phyloP scores from a whole-genome alignment of 2,329 filamentous ascomycete genomes.

The Orbilia blumenaviensis region DNA sequence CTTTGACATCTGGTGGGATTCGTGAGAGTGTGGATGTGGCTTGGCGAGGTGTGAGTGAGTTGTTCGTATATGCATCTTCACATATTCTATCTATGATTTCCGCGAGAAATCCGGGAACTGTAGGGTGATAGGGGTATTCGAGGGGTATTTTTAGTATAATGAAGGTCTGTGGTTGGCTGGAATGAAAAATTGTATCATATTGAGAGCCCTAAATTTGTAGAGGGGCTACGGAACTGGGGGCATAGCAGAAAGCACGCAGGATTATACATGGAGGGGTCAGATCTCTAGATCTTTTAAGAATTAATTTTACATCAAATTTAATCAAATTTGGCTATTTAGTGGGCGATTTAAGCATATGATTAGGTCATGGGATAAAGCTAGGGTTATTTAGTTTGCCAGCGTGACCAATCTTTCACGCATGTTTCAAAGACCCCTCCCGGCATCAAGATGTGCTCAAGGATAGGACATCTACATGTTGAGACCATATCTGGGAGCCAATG shows the following conservation, averaged over 20 bases:
- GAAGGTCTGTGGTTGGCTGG: neutral
- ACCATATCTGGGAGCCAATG: neutral
- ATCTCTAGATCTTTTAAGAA: conserved; percentile 8
- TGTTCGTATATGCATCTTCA: conserved; percentile 11
- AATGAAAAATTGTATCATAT: neutral
- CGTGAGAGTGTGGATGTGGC: conserved; percentile 30
- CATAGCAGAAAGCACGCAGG: neutral
- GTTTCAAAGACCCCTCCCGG: neutral
- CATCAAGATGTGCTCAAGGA: conserved; percentile 1
- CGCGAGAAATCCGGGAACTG: neutral
- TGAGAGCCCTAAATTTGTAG: neutral
- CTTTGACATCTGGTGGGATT: conserved; percentile 24
- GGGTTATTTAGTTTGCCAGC: conserved; percentile 9
- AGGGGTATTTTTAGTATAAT: neutral
- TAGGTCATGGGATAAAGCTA: conserved; percentile 46
- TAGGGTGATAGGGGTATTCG: neutral
- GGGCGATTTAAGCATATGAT: conserved; percentile 32
- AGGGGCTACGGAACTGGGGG: neutral
- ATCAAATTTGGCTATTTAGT: conserved; percentile 10
- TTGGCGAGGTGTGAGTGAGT: conserved; percentile 48
- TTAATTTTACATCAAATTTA: conserved; percentile 12
- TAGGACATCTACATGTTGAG: neutral
- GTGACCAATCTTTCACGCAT: neutral
- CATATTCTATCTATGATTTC: conserved; percentile 6
- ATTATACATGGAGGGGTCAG: neutral